Evolutionary conservation across 225 moss, liverwort and hornwort genomes (phyloP), one percentile per base, ranked within the genome.

Genomic region (Sphagnum contortum): DNA sequence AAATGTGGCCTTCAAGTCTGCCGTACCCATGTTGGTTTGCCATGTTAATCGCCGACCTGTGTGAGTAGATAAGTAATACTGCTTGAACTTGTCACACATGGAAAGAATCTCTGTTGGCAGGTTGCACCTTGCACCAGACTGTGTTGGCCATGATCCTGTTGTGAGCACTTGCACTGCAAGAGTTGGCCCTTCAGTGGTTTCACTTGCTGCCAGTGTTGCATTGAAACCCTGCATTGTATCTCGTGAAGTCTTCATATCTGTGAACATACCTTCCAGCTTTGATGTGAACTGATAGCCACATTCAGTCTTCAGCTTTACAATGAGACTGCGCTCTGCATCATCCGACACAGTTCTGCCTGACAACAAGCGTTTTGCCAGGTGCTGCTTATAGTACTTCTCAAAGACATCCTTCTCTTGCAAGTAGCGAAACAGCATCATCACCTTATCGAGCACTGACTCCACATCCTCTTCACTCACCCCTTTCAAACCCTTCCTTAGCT

Each of bases 21-120:
- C 80, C 60, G 75, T 81, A 59, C 84, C 84, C 84, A 84, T 84
- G 60, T 84, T 84, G 48, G 84, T 84, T 81, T 84, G 84, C 84
- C 84, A 84, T 12, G 84, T 81, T 64, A 84, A 67, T 6, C 84
- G 80, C 68, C 84, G 84, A 12, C 84, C 84, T 58, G 84, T 84
- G 65, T 84, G 84, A 64, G 84, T 84, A 12, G 84, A 84, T 61
- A 84, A 62, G 60, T 84, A 84, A 48, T 78, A 84, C 73, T 75
- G 69, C 78, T 84, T 84, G 71, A 84, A 84, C 55, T 84, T 84
- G 62, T 84, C 80, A 75, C 84, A 84, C 77, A 81, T 73, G 29
- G 80, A 75, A 71, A 81, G 77, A 58, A 84, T 84, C 73, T 84
- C 84, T 55, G 80, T 84, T 57, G 84, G 84, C 84, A 84, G 75